Conservation (phyloP, 2,329 filamentous ascomycete species). For the Xylariaceae sp. region DNA sequence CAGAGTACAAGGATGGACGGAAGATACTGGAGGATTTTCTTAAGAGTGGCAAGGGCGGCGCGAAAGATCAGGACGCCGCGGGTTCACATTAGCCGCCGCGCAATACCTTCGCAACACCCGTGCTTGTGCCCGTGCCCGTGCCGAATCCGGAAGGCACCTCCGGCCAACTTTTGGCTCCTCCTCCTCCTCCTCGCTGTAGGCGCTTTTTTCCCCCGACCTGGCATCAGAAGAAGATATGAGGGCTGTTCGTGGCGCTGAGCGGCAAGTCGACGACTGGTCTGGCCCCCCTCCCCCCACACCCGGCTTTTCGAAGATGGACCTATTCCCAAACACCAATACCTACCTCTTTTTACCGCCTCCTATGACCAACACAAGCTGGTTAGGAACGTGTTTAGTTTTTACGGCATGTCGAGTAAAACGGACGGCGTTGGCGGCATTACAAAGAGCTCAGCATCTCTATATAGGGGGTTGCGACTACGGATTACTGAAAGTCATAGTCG, state of each 20-base stretch:
- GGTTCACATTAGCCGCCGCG: no score
- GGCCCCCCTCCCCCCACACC: slow-evolving; percentile 9
- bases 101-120: no score
- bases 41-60: slow-evolving; percentile 17
- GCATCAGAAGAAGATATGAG: slow-evolving; percentile 33
- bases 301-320: slow-evolving; percentile 17
- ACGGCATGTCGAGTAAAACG: slow-evolving; percentile 14
- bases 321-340: slow-evolving; percentile 11
- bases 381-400: slow-evolving; percentile 25
- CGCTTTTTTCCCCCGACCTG: slow-evolving; percentile 10
- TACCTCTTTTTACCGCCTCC: slow-evolving; percentile 13
- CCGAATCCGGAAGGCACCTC: background rate
- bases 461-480: slow-evolving; percentile 11
- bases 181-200: slow-evolving; percentile 1
- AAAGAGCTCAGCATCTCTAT: slow-evolving; percentile 17
- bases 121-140: background rate
- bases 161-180: background rate
- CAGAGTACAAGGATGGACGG: slow-evolving; percentile 71
- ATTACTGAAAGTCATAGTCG: slow-evolving; percentile 6
- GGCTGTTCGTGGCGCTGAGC: slow-evolving; percentile 28
- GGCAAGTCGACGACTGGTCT: slow-evolving; percentile 15
- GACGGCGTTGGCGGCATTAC: slow-evolving; percentile 13
- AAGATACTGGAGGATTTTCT: slow-evolving; percentile 67
- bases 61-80: slow-evolving; percentile 4
- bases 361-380: slow-evolving; percentile 6